Conservation (phyloP, 768 basidiomycete species). For the Leccinum olivaceopallidum region DNA sequence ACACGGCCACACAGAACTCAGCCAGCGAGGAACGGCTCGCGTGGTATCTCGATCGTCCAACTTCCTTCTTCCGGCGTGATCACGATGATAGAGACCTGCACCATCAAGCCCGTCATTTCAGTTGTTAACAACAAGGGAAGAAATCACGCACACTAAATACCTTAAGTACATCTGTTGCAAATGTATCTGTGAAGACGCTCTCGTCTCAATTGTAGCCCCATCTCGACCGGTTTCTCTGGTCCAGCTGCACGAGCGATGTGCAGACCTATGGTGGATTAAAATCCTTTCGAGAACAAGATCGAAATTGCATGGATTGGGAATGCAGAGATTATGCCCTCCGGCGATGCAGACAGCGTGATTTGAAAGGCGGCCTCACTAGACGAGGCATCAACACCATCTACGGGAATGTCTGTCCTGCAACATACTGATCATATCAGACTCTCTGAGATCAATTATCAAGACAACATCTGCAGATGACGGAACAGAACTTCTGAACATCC, state of each 20-base stretch:
- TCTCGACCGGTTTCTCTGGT: constrained; percentile 5
- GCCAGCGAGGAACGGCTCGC: too few relatives aligned
- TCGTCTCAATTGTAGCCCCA: constrained; percentile 42
- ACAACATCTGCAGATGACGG: constrained; percentile 58
- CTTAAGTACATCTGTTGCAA: constrained; percentile 51
- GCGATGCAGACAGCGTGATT: constrained; percentile 58
- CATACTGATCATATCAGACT: constrained; percentile 65
- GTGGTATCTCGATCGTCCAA: too few relatives aligned
- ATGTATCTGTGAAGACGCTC: constrained; percentile 55
- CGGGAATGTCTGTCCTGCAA: constrained; percentile 5
- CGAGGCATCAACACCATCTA: constrained; percentile 5
- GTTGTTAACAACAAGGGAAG: neutral
- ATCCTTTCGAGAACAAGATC: too few relatives aligned
- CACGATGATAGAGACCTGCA: too few relatives aligned
- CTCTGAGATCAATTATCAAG: constrained; percentile 61
- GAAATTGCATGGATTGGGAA: too few relatives aligned
- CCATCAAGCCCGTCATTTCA: constrained; percentile 6
- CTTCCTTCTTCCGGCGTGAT: too few relatives aligned
- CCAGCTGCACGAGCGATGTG: constrained; percentile 30
- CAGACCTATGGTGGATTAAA: too few relatives aligned
- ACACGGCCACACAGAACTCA: too few relatives aligned
- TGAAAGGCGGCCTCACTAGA: constrained; percentile 79
- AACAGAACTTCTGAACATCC: constrained; percentile 58
- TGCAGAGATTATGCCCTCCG: constrained; percentile 46
- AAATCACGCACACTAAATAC: constrained; percentile 50